phyloP scores from a whole-genome alignment of 441 rosid genomes.

The Populus hybrid region DNA sequence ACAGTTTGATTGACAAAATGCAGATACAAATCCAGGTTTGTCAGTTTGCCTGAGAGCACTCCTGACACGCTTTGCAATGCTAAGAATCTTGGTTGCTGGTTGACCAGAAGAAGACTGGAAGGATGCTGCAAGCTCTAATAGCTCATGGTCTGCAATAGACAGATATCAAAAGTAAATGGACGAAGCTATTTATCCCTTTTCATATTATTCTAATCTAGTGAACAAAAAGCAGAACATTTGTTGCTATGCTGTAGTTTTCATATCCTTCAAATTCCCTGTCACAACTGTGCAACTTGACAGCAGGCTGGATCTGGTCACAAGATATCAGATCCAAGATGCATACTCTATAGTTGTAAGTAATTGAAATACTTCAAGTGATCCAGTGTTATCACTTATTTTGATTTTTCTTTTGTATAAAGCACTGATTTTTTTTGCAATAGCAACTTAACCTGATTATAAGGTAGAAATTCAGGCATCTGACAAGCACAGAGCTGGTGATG shows the following conservation, averaged over 20 bases:
- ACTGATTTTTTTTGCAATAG: not conserved
- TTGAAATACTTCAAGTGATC: not conserved
- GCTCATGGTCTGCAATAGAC: constrained; percentile 56
- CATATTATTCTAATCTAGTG: not conserved
- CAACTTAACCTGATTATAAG: not conserved
- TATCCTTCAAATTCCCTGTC: not conserved
- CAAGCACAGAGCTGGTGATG: too few species aligned
- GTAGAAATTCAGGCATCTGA: not conserved
- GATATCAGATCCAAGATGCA: not conserved
- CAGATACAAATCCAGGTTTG: constrained; percentile 82
- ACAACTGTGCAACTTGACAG: not conserved
- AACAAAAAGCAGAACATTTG: not conserved
- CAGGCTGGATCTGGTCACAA: not conserved
- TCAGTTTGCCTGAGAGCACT: constrained; percentile 69
- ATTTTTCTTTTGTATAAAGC: not conserved
- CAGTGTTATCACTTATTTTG: not conserved
- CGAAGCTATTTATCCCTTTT: not conserved
- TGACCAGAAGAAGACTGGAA: constrained; percentile 71
- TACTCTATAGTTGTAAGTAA: not conserved
- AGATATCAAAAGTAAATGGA: constrained; percentile 20
- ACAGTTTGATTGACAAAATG: constrained; percentile 92
- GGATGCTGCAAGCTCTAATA: constrained; percentile 82
- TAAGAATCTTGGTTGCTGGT: constrained; percentile 59
- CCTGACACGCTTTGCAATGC: constrained; percentile 76
- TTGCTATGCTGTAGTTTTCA: not conserved